A percentile compares a stretch with the other conserved stretches of the same genome.
Conservation (phyloP, 257 asterid species). For the Gardenia jasminoides region DNA sequence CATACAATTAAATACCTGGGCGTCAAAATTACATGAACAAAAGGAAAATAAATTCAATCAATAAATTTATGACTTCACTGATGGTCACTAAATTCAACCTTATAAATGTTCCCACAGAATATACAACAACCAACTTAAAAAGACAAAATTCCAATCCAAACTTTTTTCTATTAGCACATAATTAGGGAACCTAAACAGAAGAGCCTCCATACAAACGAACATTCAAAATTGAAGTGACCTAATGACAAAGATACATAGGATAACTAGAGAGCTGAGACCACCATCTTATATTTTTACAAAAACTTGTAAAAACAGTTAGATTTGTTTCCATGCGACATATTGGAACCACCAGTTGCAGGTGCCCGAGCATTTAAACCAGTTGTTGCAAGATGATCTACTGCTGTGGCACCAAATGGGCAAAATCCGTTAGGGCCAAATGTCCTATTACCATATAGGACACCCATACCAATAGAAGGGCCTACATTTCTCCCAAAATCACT, state of each 20-base stretch:
- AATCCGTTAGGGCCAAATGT: background rate
- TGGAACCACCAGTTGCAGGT: background rate
- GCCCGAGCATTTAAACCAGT: background rate
- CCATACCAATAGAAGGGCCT: background rate
- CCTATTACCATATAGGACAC: background rate
- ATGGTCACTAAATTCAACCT: background rate
- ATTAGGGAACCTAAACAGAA: background rate
- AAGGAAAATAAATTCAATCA: background rate
- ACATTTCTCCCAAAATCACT: background rate
- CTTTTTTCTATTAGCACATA: background rate
- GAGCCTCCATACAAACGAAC: background rate
- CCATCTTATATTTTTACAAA: background rate
- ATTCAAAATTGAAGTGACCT: background rate
- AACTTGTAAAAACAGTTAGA: background rate
- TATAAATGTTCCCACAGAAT: background rate
- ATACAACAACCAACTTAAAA: background rate
- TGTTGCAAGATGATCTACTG: too few relatives aligned
- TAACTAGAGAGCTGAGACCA: background rate
- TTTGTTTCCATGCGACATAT: background rate
- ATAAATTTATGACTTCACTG: background rate
- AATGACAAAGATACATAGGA: background rate
- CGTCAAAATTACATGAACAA: too few relatives aligned
- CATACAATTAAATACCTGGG: background rate
- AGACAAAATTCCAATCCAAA: background rate
- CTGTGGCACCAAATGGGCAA: background rate